Evolutionary conservation across 345 rosid genomes (phyloP).

Genomic region (Hibiscus syriacus): DNA sequence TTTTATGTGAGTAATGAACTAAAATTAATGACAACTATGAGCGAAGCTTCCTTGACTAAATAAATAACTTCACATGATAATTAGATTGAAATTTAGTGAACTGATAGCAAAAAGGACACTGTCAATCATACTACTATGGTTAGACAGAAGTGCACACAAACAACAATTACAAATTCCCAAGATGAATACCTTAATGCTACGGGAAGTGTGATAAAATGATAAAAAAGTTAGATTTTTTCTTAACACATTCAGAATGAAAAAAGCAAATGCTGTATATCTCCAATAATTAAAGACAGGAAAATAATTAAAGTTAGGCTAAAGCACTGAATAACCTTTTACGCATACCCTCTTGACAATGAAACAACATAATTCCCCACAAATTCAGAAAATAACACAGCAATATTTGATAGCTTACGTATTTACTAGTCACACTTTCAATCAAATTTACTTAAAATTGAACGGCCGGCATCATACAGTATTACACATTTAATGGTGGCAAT

Average conservation of each 20-base stretch:
- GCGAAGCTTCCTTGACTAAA: not conserved
- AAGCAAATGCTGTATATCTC: not conserved
- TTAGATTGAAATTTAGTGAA: not conserved
- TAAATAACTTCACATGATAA: not conserved
- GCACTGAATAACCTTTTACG: not conserved
- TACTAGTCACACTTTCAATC: not conserved
- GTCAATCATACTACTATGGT: not conserved
- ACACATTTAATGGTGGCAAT: too few relatives aligned
- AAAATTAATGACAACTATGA: not conserved
- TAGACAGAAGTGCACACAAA: not conserved
- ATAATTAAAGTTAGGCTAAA: not conserved
- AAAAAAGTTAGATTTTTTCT: not conserved
- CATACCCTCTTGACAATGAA: not conserved
- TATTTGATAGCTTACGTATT: not conserved
- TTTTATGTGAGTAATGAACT: too few relatives aligned
- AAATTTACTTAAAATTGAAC: constrained; percentile 2
- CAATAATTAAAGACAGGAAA: not conserved
- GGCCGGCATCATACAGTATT: too few relatives aligned
- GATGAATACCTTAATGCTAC: not conserved
- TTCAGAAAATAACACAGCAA: not conserved
- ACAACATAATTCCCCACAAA: not conserved
- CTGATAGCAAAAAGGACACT: not conserved
- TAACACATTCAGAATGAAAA: not conserved
- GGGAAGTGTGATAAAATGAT: not conserved
- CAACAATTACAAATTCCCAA: not conserved